Percentiles rank a stretch among this genome's conserved stretches.
These are phyloP conservation scores for Ricinus communis DNA, from an alignment of 345 rosid genomes.

Conservation along the genomic window DNA sequence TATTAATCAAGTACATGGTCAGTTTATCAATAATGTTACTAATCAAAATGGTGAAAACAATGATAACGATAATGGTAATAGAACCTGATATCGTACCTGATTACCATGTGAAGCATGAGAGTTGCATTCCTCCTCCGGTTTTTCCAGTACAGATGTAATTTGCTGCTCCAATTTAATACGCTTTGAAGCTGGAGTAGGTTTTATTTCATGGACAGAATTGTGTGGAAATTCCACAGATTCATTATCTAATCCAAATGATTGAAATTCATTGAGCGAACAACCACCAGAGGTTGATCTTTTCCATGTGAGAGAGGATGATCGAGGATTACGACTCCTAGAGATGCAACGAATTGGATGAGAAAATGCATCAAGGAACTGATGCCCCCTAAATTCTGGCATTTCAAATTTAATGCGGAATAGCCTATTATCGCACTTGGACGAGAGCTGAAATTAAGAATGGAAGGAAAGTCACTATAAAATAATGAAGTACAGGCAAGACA, in stretches of 20 bases:
- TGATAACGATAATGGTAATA: neutral
- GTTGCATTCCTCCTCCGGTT: conserved; percentile 49
- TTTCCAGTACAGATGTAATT: conserved; percentile 39
- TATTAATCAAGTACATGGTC: no score
- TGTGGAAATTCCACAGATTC: conserved; percentile 40
- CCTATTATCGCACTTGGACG: conserved; percentile 76
- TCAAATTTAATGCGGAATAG: conserved; percentile 64
- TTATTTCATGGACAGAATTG: conserved; percentile 43
- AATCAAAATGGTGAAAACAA: neutral
- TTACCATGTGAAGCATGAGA: conserved; percentile 38
- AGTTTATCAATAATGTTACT: no score
- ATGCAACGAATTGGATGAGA: conserved; percentile 71
- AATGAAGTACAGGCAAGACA: conserved; percentile 1
- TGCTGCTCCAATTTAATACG: conserved; percentile 57
- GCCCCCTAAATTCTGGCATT: conserved; percentile 48
- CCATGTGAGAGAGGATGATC: conserved; percentile 41
- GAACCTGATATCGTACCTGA: conserved; percentile 40
- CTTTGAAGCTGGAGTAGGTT: conserved; percentile 54
- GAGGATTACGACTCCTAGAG: conserved; percentile 48
- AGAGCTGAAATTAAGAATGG: conserved; percentile 53
- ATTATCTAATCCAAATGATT: conserved; percentile 36
- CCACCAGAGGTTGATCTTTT: conserved; percentile 42
- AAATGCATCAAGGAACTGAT: conserved; percentile 63
- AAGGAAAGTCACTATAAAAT: conserved; percentile 8
- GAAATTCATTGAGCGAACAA: conserved; percentile 28